Conservation (phyloP, 768 basidiomycete genomes). For the Punctularia strigosozonata region DNA sequence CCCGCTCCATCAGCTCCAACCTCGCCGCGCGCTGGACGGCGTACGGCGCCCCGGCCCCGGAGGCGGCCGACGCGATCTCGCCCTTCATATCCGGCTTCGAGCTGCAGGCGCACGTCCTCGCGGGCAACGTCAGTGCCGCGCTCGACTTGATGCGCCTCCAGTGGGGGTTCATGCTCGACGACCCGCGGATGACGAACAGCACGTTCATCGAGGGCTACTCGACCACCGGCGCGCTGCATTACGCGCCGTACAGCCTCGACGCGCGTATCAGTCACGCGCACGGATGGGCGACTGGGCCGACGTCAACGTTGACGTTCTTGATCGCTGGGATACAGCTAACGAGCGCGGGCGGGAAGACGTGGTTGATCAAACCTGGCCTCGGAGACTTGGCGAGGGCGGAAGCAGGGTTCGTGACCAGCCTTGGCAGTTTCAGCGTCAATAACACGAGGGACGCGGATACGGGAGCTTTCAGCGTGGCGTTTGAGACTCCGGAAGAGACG, state of each 20-base stretch:
- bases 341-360: conserved; percentile 6
- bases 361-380: conserved; percentile 7
- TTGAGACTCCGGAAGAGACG: conserved; percentile 7
- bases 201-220: too few relatives aligned
- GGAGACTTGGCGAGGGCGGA: conserved; percentile 3
- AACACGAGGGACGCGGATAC: conserved; percentile 1
- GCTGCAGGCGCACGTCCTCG: too few relatives aligned
- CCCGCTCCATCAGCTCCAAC: too few relatives aligned
- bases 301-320: conserved; percentile 11
- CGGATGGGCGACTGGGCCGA: conserved; percentile 12
- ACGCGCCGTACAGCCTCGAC: too few relatives aligned
- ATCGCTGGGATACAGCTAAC: conserved; percentile 9
- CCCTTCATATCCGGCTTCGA: too few relatives aligned
- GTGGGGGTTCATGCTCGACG: conserved; percentile 2
- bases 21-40: too few relatives aligned
- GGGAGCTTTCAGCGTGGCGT: conserved; percentile 1
- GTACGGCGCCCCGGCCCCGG: too few relatives aligned
- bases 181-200: conserved; percentile 2
- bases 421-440: conserved; percentile 8
- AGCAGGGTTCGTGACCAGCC: conserved; percentile 9
- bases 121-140: too few relatives aligned
- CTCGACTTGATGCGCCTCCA: too few relatives aligned
- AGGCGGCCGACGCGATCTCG: too few relatives aligned
- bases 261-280: conserved; percentile 11
- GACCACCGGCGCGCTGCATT: too few relatives aligned